Evolutionary conservation across 441 rosid species (phyloP), one percentile per base, ranked within the genome.

Genomic region (Populus hybrid): DNA sequence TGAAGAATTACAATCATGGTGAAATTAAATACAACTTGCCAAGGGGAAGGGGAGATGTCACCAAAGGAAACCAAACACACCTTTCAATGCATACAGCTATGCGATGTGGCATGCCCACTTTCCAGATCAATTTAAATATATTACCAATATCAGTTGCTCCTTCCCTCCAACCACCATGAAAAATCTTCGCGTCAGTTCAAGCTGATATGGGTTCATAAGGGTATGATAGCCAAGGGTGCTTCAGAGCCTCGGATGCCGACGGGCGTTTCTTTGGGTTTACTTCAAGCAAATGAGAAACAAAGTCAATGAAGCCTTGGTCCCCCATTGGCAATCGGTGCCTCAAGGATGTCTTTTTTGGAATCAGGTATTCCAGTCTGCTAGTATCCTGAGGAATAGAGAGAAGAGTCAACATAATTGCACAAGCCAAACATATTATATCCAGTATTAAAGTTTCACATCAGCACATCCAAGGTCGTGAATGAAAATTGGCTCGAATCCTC

Each of bases 151-250:
- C 81, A 65, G 67, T 32, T 68, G 77, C 76, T 46, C 80, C 83
- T 81, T 79, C 81, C 79, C 76, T 23, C 74, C 63, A 32, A 72
- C 65, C 53, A 71, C 78, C 67, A 12, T 40, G 66, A 65, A 64
- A 64, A 70, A 42, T 57, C 68, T 40, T 63, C 69, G 3, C 23
- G 64, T 69, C 67, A 63, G 18, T 68, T 93, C 87, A 93, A 10
- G 97, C 91, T 16, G 98, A 95, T 82, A 95, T 94, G n/a, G 99
- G 98, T 65, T 94, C 97, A 18, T 95, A 94, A 1, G 97, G 98
- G 79, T 85, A 82, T 19, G 94, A 88, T 64, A 95, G 89, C 99
- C 98, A 95, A 1, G 94, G 97, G 82, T 95, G 97, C 83, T 90
- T 93, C 78, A 94, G 85, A 78, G 97, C 99, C 81, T 94, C 95